Base-by-base conservation (phyloP, 1,284 basidiomycete genomes). In the Ceratobasidium papillatum region DNA sequence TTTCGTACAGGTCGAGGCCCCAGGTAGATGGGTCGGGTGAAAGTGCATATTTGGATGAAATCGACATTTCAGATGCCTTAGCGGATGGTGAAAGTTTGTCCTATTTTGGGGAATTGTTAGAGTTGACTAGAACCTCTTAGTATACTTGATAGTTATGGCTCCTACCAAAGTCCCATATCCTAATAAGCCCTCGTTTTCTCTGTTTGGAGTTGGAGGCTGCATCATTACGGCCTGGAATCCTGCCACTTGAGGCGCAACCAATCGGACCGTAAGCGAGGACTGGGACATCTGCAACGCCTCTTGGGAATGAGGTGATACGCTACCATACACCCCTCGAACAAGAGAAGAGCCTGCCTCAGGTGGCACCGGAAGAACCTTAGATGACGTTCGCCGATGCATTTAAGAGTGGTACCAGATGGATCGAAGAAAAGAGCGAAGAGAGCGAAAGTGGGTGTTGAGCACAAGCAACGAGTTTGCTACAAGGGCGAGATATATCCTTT, bases 11-110 rank as follows among this genome's bases (percentile, higher is more conserved):
- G 45, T 75, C 74, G 12, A 73, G 65, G 38, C 77, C 78, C 79
- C 79, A 79, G 49, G 62, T 56, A 11, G 58, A 52, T 25, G 79
- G 79, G 59, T 79, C 79, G 1, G 78, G 58, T 1, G 75, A 74
- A 12, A 79, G 66, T 0, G 75, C 47, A 52, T 74, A 75, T 54
- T 76, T 74, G 45, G 64, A 59, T 25, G 71, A 68, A 36, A 64
- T 11, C 12, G 71, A 75, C 25, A 12, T 25, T n/a, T 22, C 47
- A 22, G 34, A 32, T 19, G 30, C 41, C 36, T 32, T 34, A n/a
- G 65, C 17, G 27, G 49, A 41, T 9, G 52, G 51, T 2, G 65
- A 69, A 2, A 56, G 17, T 12, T 54, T 56, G 41, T 51, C 36
- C 65, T 69, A 34, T 19, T 41, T 22, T 65, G 22, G 27, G 49